Evolutionary conservation across 179 eudicot genomes (phyloP).

Genomic region (Beta corolliflora): DNA sequence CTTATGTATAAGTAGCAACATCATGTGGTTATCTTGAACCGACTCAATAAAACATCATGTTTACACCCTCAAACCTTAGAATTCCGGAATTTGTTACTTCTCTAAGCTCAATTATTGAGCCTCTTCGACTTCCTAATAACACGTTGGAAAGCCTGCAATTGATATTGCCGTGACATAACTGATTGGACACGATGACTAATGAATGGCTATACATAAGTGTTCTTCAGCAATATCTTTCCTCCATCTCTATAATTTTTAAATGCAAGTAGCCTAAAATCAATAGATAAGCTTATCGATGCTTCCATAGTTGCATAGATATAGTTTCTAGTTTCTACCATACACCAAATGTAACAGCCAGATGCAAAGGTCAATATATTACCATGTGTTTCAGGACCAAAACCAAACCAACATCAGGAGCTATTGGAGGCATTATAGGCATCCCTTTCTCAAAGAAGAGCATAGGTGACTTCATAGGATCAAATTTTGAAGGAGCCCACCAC

Average conservation of each 20-base stretch:
- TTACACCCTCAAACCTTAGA: background rate
- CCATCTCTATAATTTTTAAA: background rate
- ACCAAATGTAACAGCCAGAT: background rate
- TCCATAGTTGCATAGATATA: background rate
- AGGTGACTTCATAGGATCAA: slow-evolving; percentile 88
- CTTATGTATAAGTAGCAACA: background rate
- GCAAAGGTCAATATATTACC: slow-evolving; percentile 46
- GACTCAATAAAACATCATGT: background rate
- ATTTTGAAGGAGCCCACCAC: slow-evolving; percentile 99
- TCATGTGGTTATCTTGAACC: too few species aligned
- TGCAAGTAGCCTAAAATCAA: background rate
- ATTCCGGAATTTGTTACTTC: background rate
- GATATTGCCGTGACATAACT: background rate
- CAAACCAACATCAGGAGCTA: slow-evolving; percentile 71
- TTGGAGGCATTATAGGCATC: slow-evolving; percentile 66
- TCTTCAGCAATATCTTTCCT: background rate
- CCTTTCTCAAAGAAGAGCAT: slow-evolving; percentile 90
- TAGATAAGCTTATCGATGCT: background rate
- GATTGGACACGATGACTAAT: background rate
- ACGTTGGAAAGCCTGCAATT: background rate
- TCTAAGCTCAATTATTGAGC: background rate
- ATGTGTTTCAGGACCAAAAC: slow-evolving; percentile 70
- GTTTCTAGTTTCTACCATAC: background rate
- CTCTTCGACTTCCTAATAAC: background rate
- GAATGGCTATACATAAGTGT: background rate